phyloP scores from a whole-genome alignment of 228 moss, liverwort and hornwort species.

The Sphagnum fallax region DNA sequence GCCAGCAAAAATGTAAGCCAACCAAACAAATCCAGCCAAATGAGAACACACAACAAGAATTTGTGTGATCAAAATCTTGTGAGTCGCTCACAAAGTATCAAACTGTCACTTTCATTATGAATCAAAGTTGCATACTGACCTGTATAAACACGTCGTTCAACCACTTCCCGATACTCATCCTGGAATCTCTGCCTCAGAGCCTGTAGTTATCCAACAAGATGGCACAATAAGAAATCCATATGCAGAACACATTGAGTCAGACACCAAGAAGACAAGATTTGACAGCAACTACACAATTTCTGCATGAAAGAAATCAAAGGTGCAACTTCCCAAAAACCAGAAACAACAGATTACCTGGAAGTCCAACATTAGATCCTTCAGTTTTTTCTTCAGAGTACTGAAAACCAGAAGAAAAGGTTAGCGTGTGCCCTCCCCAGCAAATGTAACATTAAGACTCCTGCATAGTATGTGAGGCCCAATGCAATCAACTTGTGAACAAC shows the following conservation, averaged over 20 bases:
- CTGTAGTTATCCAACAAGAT: conserved; percentile 17
- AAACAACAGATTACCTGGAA: conserved; percentile 46
- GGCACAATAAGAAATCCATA: neutral
- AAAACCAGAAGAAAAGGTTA: conserved; percentile 2
- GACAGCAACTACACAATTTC: no score
- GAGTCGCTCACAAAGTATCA: no score
- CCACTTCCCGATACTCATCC: conserved; percentile 81
- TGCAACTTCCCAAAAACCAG: no score
- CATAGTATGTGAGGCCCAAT: neutral
- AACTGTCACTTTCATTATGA: no score
- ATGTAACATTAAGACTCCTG: neutral
- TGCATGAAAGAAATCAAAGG: no score
- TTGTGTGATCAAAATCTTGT: no score
- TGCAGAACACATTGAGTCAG: neutral
- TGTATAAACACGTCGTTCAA: conserved; percentile 62
- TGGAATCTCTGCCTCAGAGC: conserved; percentile 66
- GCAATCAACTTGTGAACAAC: neutral
- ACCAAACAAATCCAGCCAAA: no score
- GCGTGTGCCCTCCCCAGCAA: neutral
- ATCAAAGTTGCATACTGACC: conserved; percentile 12
- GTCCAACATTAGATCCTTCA: conserved; percentile 81
- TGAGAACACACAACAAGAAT: no score
- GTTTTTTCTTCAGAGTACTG: conserved; percentile 87
- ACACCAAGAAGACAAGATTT: no score
- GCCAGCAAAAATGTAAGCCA: no score